phyloP scores from a whole-genome alignment of 805 yeast genomes.

The Candida xiaguanensis region DNA sequence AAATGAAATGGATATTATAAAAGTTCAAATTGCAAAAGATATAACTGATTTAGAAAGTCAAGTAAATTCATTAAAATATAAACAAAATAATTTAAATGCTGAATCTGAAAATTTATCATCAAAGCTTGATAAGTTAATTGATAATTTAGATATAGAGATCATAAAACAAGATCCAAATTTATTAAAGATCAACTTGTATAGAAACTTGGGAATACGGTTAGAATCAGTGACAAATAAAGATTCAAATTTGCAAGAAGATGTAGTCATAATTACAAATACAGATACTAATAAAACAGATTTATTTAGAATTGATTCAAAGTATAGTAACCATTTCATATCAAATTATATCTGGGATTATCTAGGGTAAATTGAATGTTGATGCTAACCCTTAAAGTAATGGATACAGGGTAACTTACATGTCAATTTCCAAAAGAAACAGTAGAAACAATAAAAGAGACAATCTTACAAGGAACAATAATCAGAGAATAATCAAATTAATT shows the following conservation, averaged over 20 bases:
- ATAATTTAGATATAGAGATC: conserved; percentile 14
- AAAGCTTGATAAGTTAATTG: conserved; percentile 24
- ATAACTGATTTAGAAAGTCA: conserved; percentile 47
- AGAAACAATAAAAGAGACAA: too few relatives aligned
- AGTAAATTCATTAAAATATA: conserved; percentile 31
- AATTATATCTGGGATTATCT: conserved; percentile 74
- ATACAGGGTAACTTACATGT: too few relatives aligned
- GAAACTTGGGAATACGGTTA: conserved; percentile 54
- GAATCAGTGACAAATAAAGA: conserved; percentile 22
- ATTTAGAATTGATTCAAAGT: conserved; percentile 49
- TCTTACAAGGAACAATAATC: too few relatives aligned
- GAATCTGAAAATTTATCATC: conserved; percentile 35
- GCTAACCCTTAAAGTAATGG: too few relatives aligned
- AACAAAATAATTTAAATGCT: conserved; percentile 33
- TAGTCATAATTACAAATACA: conserved; percentile 26
- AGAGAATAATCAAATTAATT: too few relatives aligned
- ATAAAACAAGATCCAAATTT: conserved; percentile 34
- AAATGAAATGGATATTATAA: conserved; percentile 39
- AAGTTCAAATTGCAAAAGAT: conserved; percentile 49
- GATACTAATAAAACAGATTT: conserved; percentile 44
- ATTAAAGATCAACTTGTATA: conserved; percentile 56
- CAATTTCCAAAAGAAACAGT: too few relatives aligned
- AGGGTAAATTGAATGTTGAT: too few relatives aligned
- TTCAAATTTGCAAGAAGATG: conserved; percentile 10
- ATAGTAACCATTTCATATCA: conserved; percentile 65